A percentile compares a stretch with the other conserved stretches of the same genome.
phyloP scores from a whole-genome alignment of 2,329 filamentous ascomycete genomes.

The Escovopsis weberi region DNA sequence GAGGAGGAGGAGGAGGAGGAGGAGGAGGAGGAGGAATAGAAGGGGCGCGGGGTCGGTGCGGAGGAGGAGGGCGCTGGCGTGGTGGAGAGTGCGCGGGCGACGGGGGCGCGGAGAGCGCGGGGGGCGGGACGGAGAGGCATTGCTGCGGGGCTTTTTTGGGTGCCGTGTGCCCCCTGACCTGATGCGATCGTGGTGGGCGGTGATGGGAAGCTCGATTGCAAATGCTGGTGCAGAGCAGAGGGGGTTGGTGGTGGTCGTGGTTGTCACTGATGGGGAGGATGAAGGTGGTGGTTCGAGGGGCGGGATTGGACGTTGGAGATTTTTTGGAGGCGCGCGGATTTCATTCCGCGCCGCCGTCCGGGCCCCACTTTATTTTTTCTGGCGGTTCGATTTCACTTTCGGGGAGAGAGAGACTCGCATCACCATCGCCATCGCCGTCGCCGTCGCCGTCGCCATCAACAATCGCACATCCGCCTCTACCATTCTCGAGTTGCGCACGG shows the following conservation, averaged over 20 bases:
- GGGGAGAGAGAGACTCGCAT: too few relatives aligned
- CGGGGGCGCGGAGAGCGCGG: constrained; percentile 10
- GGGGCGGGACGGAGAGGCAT: constrained; percentile 28
- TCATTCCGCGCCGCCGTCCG: too few relatives aligned
- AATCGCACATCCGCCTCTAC: too few relatives aligned
- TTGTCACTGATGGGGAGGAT: too few relatives aligned
- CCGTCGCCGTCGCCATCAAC: too few relatives aligned
- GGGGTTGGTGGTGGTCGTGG: not conserved
- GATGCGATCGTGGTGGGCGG: constrained; percentile 1
- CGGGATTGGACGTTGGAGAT: too few relatives aligned
- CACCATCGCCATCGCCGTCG: too few relatives aligned
- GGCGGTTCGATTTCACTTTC: too few relatives aligned
- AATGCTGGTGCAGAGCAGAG: not conserved
- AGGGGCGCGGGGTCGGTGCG: constrained; percentile 7
- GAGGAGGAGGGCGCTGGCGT: constrained; percentile 14
- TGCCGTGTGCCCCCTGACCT: not conserved
- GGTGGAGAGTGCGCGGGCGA: constrained; percentile 4
- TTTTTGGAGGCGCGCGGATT: too few relatives aligned
- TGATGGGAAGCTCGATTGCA: not conserved
- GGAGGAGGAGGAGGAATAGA: constrained; percentile 5
- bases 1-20: constrained; percentile 12
- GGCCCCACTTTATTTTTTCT: too few relatives aligned
- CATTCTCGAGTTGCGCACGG: too few relatives aligned
- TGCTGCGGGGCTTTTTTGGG: not conserved
- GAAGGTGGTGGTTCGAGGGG: too few relatives aligned